phyloP scores from a whole-genome alignment of 345 rosid genomes.

The Corchorus olitorius region DNA sequence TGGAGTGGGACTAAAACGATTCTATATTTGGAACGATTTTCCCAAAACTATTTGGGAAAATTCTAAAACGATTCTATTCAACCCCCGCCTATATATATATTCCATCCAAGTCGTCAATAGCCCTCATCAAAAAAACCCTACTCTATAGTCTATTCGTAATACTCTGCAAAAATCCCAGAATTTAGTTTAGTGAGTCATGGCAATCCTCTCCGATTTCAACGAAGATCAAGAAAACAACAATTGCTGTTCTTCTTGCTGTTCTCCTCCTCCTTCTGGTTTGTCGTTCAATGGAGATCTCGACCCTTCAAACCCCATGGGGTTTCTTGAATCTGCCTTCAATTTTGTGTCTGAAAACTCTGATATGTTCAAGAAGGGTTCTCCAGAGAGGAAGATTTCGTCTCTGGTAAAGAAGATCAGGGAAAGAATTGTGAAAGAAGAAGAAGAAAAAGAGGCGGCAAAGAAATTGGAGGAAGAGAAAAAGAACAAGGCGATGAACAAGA shows the following conservation, averaged over 20 bases:
- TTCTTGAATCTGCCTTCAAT: neutral
- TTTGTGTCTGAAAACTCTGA: constrained; percentile 2
- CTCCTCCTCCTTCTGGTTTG: neutral
- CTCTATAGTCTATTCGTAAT: no score
- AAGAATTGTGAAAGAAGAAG: neutral
- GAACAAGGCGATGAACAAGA: neutral
- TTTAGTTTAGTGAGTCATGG: constrained; percentile 9
- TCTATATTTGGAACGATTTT: no score
- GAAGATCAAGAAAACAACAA: constrained; percentile 6
- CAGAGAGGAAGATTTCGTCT: neutral
- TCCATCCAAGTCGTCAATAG: no score
- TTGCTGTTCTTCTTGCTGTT: neutral
- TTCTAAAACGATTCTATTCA: no score
- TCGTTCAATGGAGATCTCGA: constrained; percentile 9
- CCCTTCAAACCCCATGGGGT: neutral
- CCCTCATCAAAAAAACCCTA: no score
- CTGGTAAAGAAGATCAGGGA: neutral
- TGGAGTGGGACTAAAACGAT: neutral
- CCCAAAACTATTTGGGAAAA: no score
- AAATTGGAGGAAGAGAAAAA: neutral
- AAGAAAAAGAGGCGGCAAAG: neutral
- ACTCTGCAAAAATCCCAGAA: neutral
- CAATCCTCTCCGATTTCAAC: neutral
- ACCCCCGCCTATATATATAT: no score
- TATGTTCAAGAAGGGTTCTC: neutral